Evolutionary conservation across 306 rosid species (phyloP).

Genomic region (Corylus avellana): DNA sequence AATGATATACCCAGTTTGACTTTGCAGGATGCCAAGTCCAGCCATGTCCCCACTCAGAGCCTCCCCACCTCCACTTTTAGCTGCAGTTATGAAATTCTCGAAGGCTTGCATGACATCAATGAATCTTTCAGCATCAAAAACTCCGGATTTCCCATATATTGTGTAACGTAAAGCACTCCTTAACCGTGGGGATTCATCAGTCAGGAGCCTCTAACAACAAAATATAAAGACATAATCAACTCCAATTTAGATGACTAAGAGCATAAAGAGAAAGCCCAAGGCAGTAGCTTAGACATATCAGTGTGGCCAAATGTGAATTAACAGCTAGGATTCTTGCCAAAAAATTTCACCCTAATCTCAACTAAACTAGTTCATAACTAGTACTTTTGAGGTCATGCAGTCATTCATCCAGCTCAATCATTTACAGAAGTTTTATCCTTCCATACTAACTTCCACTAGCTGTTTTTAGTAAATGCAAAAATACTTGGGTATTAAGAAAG

Average conservation of each 20-base stretch:
- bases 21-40: constrained; percentile 67
- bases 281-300: not conserved
- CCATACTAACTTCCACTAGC: not conserved
- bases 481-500: not conserved
- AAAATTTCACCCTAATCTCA: not conserved
- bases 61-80: constrained; percentile 99
- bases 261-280: constrained; percentile 12
- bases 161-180: constrained; percentile 89
- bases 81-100: constrained; percentile 91
- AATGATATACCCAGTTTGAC: constrained; percentile 46
- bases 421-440: not conserved
- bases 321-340: not conserved
- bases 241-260: constrained; percentile 25
- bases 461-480: not conserved
- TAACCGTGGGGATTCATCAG: constrained; percentile 95
- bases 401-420: not conserved
- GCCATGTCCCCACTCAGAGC: constrained; percentile 82
- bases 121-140: constrained; percentile 95
- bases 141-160: constrained; percentile 93
- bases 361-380: not conserved
- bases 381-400: not conserved
- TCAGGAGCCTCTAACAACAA: constrained; percentile 79
- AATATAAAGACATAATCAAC: constrained; percentile 25
- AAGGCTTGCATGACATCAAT: constrained; percentile 99
- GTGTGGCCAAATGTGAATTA: not conserved